Base-by-base conservation (phyloP, 176 grass and related monocot species). In the Zea luxurians region DNA sequence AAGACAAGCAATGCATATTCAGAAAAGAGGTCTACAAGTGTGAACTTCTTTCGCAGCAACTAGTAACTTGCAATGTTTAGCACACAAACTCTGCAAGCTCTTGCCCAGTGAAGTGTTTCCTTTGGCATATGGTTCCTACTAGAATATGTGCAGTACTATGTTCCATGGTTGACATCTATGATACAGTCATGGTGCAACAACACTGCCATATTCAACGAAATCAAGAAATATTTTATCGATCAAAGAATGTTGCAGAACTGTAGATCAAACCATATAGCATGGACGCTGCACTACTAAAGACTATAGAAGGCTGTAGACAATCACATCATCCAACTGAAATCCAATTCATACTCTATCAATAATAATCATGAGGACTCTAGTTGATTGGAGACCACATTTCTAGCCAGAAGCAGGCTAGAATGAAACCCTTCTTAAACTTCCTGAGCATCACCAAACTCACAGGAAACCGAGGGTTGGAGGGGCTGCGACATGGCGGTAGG, bases 371-470 rank as follows among this genome's bases (percentile, higher is more conserved):
- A 49, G 1, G 13, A 61, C n/a, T 68, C 69, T 8, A 68, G 42
- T 45, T 53, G 17, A 60, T 49, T 20, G 4, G 61, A 46, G 4
- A n/a, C 50, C 8, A 37, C 8, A 38, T 74, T 73, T 78, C 50
- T 68, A 1, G 79, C 68, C 61, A 37, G 2, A 73, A 61, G 10
- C 52, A 68, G 20, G 34, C 18, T 38, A 66, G 34, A 88, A 74
- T 55, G 43, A 48, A 36, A 73, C 73, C 48, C 72, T 66, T 18
- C 67, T 61, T 50, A 73, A 66, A 11, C 48, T 71, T 48, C 21
- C 13, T 47, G 57, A 78, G 48, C 65, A 55, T 79, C 53, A 73
- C 10, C 44, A 36, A 83, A 87, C 68, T 16, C 18, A 73, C 27
- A 40, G 41, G 5, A 78, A 82, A 49, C 60, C 27, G 27, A 27